Percentiles rank a stretch among this genome's conserved stretches.
Conservation (phyloP, 2,329 filamentous ascomycete species). For the Verticillium klebahnii region DNA sequence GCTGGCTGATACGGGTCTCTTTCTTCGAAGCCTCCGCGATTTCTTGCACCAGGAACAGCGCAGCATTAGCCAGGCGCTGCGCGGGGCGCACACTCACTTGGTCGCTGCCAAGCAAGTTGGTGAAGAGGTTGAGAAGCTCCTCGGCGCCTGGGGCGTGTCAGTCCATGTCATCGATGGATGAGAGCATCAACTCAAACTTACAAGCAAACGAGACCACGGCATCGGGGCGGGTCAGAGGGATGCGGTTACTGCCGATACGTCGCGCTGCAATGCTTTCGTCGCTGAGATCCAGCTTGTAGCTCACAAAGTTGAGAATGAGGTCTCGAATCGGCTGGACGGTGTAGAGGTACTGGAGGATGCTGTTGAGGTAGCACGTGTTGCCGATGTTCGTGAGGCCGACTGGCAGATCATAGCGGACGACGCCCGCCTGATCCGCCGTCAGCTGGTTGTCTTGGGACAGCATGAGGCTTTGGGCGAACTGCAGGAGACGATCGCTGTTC, state of each 20-base stretch:
- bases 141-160: constrained; percentile 58
- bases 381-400: constrained; percentile 90
- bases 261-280: constrained; percentile 61
- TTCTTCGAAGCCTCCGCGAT: not conserved
- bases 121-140: constrained; percentile 67
- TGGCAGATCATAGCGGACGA: constrained; percentile 47
- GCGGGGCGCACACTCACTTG: constrained; percentile 65
- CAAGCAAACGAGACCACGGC: constrained; percentile 67
- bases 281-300: constrained; percentile 63
- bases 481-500: constrained; percentile 3
- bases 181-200: constrained; percentile 45
- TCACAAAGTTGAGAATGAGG: constrained; percentile 72
- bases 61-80: constrained; percentile 74
- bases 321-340: constrained; percentile 78
- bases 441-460: not conserved
- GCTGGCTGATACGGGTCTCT: not conserved
- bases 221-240: constrained; percentile 47
- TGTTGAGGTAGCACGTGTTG: constrained; percentile 98
- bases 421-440: not conserved
- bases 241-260: constrained; percentile 65
- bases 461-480: not conserved
- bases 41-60: constrained; percentile 52
- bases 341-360: constrained; percentile 91
- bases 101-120: constrained; percentile 59
- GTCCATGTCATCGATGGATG: constrained; percentile 29